Conservation (phyloP, 495 filamentous ascomycete species). For the Aspergillus cristatus region DNA sequence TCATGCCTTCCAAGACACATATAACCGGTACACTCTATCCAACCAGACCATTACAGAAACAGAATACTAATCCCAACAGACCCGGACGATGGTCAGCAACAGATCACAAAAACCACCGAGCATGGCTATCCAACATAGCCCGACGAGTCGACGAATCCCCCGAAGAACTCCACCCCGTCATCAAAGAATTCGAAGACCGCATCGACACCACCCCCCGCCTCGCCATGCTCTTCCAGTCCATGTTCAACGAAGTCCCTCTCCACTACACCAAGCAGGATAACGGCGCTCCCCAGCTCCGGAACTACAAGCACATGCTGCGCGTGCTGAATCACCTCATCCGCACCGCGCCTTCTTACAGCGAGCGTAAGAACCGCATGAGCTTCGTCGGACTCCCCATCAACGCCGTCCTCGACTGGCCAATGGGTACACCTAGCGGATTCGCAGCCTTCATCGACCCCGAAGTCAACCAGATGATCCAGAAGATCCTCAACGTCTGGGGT, state of each 20-base stretch:
- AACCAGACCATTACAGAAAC: no score
- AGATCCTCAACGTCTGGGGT: constrained; percentile 60
- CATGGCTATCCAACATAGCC: not conserved
- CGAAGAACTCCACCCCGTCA: not conserved
- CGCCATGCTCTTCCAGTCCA: constrained; percentile 13
- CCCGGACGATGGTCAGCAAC: not conserved
- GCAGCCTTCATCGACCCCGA: constrained; percentile 57
- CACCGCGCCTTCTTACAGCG: constrained; percentile 16
- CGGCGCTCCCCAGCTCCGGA: constrained; percentile 40
- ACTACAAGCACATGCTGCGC: constrained; percentile 47
- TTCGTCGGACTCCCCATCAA: constrained; percentile 61
- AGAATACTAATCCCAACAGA: not conserved
- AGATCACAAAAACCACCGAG: not conserved
- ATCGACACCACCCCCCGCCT: constrained; percentile 16
- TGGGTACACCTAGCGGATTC: constrained; percentile 58
- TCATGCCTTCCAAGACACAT: no score
- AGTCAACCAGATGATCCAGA: constrained; percentile 60
- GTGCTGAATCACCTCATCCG: constrained; percentile 50
- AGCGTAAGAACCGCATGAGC: constrained; percentile 45
- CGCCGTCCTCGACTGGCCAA: constrained; percentile 63
- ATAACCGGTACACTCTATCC: no score
- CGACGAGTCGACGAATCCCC: not conserved
- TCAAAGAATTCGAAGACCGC: constrained; percentile 15
- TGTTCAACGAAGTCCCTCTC: constrained; percentile 53
- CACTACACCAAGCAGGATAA: constrained; percentile 39